phyloP scores from a whole-genome alignment of 441 rosid species.

The Corymbia citriodora region DNA sequence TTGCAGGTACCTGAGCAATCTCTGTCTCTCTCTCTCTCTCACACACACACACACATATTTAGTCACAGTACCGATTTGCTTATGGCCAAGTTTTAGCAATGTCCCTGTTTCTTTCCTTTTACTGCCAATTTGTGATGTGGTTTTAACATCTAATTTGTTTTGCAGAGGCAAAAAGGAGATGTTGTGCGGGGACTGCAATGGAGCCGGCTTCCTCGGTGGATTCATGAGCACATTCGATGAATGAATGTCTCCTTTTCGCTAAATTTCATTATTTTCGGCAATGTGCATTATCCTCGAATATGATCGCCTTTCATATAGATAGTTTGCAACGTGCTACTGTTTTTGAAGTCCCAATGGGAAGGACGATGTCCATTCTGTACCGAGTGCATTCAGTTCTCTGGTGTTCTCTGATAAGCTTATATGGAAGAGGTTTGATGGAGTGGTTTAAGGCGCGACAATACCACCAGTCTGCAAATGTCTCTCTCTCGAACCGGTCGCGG shows the following conservation, averaged over 20 bases:
- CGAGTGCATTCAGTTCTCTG: background rate
- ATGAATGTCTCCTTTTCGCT: background rate
- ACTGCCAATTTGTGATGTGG: too few relatives aligned
- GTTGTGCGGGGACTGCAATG: conserved; percentile 80
- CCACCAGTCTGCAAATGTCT: background rate
- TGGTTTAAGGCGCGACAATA: background rate
- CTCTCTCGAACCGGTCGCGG: background rate
- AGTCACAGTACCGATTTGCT: background rate
- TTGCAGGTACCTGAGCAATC: conserved; percentile 51
- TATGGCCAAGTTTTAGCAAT: background rate
- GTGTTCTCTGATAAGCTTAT: background rate
- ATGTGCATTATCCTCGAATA: background rate
- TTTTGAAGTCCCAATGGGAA: background rate
- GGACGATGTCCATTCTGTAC: background rate
- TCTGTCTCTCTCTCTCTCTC: background rate
- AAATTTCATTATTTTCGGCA: background rate
- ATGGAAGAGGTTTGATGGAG: background rate
- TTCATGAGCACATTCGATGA: conserved; percentile 81
- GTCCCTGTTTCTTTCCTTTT: background rate
- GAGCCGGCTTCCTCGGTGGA: conserved; percentile 95
- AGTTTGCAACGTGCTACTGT: background rate
- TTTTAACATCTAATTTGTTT: background rate
- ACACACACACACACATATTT: background rate
- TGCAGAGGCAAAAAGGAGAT: conserved; percentile 81
- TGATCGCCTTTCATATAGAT: background rate